These are phyloP conservation scores for Vaccinium darrowii DNA, from an alignment of 148 eudicot species.

Conservation along the genomic window DNA sequence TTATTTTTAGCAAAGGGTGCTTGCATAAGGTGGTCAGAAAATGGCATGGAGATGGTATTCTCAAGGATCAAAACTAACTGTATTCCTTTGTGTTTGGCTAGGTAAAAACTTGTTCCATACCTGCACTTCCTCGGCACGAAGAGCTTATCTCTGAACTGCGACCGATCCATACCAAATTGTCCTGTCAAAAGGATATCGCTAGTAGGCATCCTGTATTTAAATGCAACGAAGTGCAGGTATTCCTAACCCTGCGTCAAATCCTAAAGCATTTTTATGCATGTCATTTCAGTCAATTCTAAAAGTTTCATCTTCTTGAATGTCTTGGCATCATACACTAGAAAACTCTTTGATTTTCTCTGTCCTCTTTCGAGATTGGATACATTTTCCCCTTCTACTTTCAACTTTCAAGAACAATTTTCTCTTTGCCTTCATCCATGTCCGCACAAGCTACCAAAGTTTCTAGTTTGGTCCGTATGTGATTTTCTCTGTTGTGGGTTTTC, in stretches of 20 bases:
- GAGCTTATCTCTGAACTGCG: slow-evolving; percentile 68
- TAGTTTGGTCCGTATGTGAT: neutral
- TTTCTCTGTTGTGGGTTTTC: slow-evolving; percentile 2
- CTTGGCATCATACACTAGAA: neutral
- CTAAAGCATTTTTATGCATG: neutral
- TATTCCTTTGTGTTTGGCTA: slow-evolving; percentile 26
- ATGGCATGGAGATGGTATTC: neutral
- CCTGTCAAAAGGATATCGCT: slow-evolving; percentile 47
- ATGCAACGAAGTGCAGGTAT: slow-evolving; percentile 82
- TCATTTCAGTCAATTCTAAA: neutral
- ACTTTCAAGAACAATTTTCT: neutral
- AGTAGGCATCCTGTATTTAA: slow-evolving; percentile 71
- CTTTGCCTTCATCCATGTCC: slow-evolving; percentile 4
- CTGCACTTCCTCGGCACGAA: slow-evolving; percentile 68
- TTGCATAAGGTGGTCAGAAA: neutral
- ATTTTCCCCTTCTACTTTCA: neutral
- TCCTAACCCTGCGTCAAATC: neutral
- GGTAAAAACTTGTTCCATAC: slow-evolving; percentile 65
- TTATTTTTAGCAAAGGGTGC: neutral
- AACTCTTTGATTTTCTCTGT: neutral
- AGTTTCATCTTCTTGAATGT: neutral
- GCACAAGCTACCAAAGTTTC: slow-evolving; percentile 2
- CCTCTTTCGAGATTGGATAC: neutral
- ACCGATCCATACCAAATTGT: slow-evolving; percentile 60
- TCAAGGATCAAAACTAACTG: neutral